A percentile compares a stretch with the other conserved stretches of the same genome.
phyloP scores from a whole-genome alignment of 1,284 basidiomycete genomes.

The Naganishia albida region DNA sequence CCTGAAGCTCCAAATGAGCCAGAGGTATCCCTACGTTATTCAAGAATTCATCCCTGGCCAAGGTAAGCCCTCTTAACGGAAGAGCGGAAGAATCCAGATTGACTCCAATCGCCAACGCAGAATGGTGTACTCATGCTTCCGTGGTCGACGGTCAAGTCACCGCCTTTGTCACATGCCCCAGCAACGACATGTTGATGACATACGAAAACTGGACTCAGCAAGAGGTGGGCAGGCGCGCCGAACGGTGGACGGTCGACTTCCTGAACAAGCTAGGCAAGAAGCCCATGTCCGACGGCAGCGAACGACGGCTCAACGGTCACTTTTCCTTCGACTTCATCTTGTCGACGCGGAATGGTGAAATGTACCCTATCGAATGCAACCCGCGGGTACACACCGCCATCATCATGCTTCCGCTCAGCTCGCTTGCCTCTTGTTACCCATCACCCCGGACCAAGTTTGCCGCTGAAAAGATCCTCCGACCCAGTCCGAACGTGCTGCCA shows the following conservation, averaged over 20 bases:
- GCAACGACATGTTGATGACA: slow-evolving; percentile 57
- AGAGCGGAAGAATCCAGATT: not conserved
- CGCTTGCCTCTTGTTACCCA: slow-evolving; percentile 37
- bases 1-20: slow-evolving; percentile 39
- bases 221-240: slow-evolving; percentile 46
- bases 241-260: slow-evolving; percentile 51
- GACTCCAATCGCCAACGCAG: slow-evolving; percentile 32
- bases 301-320: slow-evolving; percentile 48
- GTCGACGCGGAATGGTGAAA: slow-evolving; percentile 41
- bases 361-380: slow-evolving; percentile 56
- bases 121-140: slow-evolving; percentile 56
- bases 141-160: slow-evolving; percentile 52
- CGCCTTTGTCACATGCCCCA: slow-evolving; percentile 56
- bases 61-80: slow-evolving; percentile 36
- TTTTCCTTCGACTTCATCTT: slow-evolving; percentile 57
- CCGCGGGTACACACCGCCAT: slow-evolving; percentile 55
- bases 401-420: slow-evolving; percentile 46
- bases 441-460: slow-evolving; percentile 32
- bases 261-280: slow-evolving; percentile 43
- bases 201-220: slow-evolving; percentile 50
- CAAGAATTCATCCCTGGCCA: slow-evolving; percentile 47
- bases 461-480: slow-evolving; percentile 37
- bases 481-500: slow-evolving; percentile 37
- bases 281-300: slow-evolving; percentile 38
- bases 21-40: slow-evolving; percentile 46